These are phyloP conservation scores for Chrysopogon serrulatus DNA, from an alignment of 176 grass and related monocot species.

Conservation along the genomic window DNA sequence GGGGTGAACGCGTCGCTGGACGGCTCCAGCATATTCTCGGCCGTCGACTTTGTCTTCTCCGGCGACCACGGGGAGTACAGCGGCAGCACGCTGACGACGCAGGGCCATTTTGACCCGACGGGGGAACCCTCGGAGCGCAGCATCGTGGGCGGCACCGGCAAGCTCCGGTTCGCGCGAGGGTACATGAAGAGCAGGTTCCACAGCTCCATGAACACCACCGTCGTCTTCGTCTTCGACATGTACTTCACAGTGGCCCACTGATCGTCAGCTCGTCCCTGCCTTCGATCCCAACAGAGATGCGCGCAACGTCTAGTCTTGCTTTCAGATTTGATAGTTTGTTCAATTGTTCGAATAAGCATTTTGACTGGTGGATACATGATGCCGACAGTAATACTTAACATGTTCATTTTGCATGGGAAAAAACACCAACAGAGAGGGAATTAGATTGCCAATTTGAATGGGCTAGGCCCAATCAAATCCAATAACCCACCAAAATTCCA, in stretches of 20 bases:
- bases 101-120: background rate
- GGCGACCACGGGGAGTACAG: constrained; percentile 40
- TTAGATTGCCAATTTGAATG: too few relatives aligned
- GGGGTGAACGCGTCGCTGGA: constrained; percentile 42
- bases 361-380: too few relatives aligned
- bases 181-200: constrained; percentile 45
- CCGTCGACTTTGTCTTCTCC: constrained; percentile 48
- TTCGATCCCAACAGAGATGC: background rate
- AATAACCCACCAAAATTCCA: too few relatives aligned
- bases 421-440: too few relatives aligned
- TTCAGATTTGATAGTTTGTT: background rate
- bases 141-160: constrained; percentile 55
- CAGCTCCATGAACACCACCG: constrained; percentile 5
- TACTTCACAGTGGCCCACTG: constrained; percentile 13
- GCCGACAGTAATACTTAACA: too few relatives aligned
- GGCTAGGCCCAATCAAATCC: too few relatives aligned
- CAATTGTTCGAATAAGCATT: too few relatives aligned
- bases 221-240: constrained; percentile 24
- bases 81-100: constrained; percentile 40
- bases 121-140: constrained; percentile 27
- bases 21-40: background rate
- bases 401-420: too few relatives aligned
- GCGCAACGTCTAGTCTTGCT: background rate
- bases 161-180: constrained; percentile 53
- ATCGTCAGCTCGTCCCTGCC: background rate